A percentile compares a stretch with the other conserved stretches of the same genome.
Conservation (phyloP, 2,329 filamentous ascomycete species). For the Ceratocystis alfenasii region DNA sequence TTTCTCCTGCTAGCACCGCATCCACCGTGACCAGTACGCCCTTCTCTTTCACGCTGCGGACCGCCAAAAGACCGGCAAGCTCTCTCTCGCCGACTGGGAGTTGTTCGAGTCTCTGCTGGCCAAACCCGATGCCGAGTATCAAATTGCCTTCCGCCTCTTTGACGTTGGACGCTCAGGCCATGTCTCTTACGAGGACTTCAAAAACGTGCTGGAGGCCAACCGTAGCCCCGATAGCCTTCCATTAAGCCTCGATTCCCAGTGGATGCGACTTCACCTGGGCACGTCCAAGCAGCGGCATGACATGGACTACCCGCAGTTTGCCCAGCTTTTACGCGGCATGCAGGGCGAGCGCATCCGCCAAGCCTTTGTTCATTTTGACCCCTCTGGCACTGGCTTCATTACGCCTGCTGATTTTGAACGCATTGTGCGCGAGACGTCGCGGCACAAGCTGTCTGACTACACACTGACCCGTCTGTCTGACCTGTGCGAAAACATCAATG, state of each 20-base stretch:
- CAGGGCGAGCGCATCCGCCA: constrained; percentile 94
- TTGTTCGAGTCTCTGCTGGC: constrained; percentile 86
- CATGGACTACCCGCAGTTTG: constrained; percentile 92
- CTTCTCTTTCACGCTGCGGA: constrained; percentile 91
- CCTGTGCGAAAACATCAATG: constrained; percentile 59
- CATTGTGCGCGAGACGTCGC: constrained; percentile 86
- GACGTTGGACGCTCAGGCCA: constrained; percentile 71
- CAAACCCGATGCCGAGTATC: constrained; percentile 96
- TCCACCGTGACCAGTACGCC: constrained; percentile 87
- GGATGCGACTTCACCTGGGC: constrained; percentile 89
- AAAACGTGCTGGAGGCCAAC: constrained; percentile 73
- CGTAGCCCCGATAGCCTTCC: constrained; percentile 75
- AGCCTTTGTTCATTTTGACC: constrained; percentile 85
- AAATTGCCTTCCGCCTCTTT: constrained; percentile 95
- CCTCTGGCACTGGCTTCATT: constrained; percentile 86
- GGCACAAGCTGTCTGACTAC: constrained; percentile 95
- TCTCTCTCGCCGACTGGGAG: constrained; percentile 76
- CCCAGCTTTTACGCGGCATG: constrained; percentile 91
- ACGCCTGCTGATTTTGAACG: constrained; percentile 91
- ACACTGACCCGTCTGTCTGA: constrained; percentile 81
- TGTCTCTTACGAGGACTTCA: constrained; percentile 84
- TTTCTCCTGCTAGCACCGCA: constrained; percentile 63
- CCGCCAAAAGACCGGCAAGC: constrained; percentile 56
- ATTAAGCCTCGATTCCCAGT: constrained; percentile 95
- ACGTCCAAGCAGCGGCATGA: constrained; percentile 76